phyloP scores from a whole-genome alignment of 2,329 filamentous ascomycete genomes.

The Gnomoniopsis sp. region DNA sequence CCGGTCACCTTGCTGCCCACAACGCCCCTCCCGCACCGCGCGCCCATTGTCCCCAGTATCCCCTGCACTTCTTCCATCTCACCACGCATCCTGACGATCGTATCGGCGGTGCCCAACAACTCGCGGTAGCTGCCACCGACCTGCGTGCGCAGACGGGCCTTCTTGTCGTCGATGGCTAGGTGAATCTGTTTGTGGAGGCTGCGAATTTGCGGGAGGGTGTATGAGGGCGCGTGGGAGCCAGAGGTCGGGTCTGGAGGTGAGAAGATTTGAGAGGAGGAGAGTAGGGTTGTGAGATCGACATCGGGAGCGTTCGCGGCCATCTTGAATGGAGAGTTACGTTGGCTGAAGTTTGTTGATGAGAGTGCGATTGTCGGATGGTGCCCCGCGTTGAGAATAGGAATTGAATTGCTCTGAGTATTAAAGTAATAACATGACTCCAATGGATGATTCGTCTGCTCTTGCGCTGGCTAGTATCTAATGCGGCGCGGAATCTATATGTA shows the following conservation, averaged over 20 bases:
- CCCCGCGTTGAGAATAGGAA: background rate
- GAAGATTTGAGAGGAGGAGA: slow-evolving; percentile 53
- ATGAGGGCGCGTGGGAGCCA: slow-evolving; percentile 17
- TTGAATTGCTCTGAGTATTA: background rate
- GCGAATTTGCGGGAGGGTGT: slow-evolving; percentile 62
- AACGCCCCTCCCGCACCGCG: slow-evolving; percentile 69
- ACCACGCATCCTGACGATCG: slow-evolving; percentile 84
- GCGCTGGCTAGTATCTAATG: background rate
- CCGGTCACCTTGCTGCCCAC: slow-evolving; percentile 64
- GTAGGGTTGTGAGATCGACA: slow-evolving; percentile 44
- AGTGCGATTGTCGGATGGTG: background rate
- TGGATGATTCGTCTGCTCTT: background rate
- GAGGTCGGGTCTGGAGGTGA: slow-evolving; percentile 32
- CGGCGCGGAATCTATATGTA: background rate
- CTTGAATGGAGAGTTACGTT: slow-evolving; percentile 10
- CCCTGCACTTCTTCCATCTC: slow-evolving; percentile 74
- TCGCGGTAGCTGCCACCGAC: slow-evolving; percentile 76
- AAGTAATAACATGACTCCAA: slow-evolving; percentile 12
- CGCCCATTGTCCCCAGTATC: slow-evolving; percentile 68
- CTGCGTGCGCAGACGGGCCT: slow-evolving; percentile 58
- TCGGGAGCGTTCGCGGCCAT: slow-evolving; percentile 41
- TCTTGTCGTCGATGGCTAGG: slow-evolving; percentile 59
- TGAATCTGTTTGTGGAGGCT: slow-evolving; percentile 60
- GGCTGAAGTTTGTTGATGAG: background rate
- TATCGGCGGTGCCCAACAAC: slow-evolving; percentile 85